A percentile compares a stretch with the other conserved stretches of the same genome.
These are phyloP conservation scores for Piromyces sp. DNA, from an alignment of 192 early-diverging fungal genomes.

Conservation along the genomic window DNA sequence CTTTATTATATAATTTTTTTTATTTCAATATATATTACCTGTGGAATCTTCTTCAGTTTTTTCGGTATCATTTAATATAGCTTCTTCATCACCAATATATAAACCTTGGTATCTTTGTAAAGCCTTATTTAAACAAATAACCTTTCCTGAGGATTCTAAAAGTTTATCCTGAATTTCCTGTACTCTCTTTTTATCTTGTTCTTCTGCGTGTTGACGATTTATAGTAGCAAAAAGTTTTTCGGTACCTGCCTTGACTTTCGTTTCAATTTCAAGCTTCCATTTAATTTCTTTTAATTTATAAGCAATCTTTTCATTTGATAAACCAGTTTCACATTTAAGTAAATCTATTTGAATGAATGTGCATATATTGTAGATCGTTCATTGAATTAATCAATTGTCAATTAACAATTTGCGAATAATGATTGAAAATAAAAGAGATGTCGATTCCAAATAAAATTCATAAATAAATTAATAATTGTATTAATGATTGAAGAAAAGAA, in stretches of 20 bases:
- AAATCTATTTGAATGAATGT: constrained; percentile 12
- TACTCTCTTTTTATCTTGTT: constrained; percentile 33
- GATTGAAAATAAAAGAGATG: too few species aligned
- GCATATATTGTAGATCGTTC: too few species aligned
- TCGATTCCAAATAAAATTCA: too few species aligned
- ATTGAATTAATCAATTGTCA: too few species aligned
- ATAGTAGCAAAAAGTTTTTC: constrained; percentile 31
- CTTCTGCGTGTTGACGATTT: constrained; percentile 3
- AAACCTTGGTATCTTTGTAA: constrained; percentile 74
- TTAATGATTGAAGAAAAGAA: too few species aligned
- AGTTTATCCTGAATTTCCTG: constrained; percentile 31
- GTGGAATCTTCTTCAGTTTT: constrained; percentile 9
- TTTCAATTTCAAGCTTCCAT: constrained; percentile 84
- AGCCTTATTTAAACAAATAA: constrained; percentile 48
- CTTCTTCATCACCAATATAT: constrained; percentile 61
- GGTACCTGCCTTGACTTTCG: constrained; percentile 72
- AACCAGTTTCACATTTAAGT: constrained; percentile 16
- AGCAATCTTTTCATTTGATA: constrained; percentile 29
- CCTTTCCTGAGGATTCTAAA: constrained; percentile 58
- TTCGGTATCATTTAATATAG: constrained; percentile 26
- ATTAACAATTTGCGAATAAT: too few species aligned
- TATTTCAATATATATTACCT: too few species aligned
- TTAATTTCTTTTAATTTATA: constrained; percentile 71
- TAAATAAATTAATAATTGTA: too few species aligned
- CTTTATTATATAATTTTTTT: too few species aligned